phyloP scores from a whole-genome alignment of 2,329 filamentous ascomycete genomes.

The Colletotrichum spinosum region DNA sequence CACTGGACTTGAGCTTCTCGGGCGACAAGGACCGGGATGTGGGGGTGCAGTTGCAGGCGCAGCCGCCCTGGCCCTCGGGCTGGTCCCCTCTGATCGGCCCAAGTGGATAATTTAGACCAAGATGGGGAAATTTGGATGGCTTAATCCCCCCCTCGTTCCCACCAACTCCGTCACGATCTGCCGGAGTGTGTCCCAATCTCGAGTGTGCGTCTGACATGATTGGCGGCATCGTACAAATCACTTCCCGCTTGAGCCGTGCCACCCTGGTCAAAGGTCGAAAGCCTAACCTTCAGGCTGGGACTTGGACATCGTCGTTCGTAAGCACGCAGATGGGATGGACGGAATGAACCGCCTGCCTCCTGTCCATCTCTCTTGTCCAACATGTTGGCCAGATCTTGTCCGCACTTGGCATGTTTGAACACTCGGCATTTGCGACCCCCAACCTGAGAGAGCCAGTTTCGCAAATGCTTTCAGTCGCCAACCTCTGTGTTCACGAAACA shows the following conservation, averaged over 20 bases:
- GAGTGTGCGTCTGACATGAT: constrained; percentile 8
- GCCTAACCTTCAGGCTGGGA: constrained; percentile 33
- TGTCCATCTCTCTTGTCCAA: not conserved
- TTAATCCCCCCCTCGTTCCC: not conserved
- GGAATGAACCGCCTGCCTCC: too few species aligned
- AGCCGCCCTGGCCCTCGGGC: not conserved
- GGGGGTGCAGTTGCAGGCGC: constrained; percentile 16
- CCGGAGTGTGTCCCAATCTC: constrained; percentile 15
- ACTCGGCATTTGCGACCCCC: not conserved
- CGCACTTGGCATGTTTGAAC: constrained; percentile 18
- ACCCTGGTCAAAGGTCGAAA: constrained; percentile 27
- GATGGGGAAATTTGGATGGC: not conserved
- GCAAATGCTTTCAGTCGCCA: not conserved
- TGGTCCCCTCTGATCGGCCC: not conserved
- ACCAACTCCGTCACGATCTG: constrained; percentile 1
- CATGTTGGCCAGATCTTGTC: not conserved
- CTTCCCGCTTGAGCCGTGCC: constrained; percentile 23
- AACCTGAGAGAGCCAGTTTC: not conserved
- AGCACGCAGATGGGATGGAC: constrained; percentile 1
- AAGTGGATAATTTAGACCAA: not conserved
- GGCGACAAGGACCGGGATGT: constrained; percentile 16
- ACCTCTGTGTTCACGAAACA: not conserved
- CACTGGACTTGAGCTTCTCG: too few species aligned
- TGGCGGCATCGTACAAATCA: constrained; percentile 2
- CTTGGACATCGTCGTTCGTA: constrained; percentile 7